A percentile compares a stretch with the other conserved stretches of the same genome.
These are phyloP conservation scores for Cadophora sp. DNA, from an alignment of 2,329 filamentous ascomycete genomes.

Conservation along the genomic window DNA sequence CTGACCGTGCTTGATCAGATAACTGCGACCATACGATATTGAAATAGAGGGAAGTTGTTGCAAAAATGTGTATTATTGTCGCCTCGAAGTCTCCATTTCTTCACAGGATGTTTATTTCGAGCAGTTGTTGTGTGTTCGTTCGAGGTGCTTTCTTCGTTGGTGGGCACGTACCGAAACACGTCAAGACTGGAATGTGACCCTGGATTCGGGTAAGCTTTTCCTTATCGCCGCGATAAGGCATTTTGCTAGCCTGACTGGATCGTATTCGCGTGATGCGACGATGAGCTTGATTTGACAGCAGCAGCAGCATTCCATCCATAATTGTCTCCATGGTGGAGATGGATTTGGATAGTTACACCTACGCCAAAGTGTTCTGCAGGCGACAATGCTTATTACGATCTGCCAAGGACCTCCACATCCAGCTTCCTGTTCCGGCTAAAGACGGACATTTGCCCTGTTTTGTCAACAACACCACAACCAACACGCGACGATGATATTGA, in stretches of 20 bases:
- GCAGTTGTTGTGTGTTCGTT: background rate
- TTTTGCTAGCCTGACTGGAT: background rate
- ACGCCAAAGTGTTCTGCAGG: conserved; percentile 7
- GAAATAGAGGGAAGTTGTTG: background rate
- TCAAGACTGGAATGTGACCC: conserved; percentile 17
- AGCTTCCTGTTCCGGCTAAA: conserved; percentile 29
- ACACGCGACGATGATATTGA: conserved; percentile 31
- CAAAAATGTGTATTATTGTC: conserved; percentile 13
- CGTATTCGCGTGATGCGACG: conserved; percentile 16
- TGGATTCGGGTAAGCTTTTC: conserved; percentile 7
- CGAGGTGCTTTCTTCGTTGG: background rate
- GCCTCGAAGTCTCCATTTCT: conserved; percentile 23
- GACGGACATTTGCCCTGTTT: conserved; percentile 24
- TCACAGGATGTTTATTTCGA: background rate
- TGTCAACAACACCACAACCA: conserved; percentile 19
- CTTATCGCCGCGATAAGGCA: conserved; percentile 19
- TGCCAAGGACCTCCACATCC: conserved; percentile 20
- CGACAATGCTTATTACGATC: conserved; percentile 25
- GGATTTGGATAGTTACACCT: conserved; percentile 13
- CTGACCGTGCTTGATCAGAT: conserved; percentile 14
- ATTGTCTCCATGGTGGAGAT: background rate
- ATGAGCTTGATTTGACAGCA: conserved; percentile 33
- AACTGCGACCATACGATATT: background rate
- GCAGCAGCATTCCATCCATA: background rate
- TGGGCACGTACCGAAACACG: conserved; percentile 8